Base-by-base conservation (phyloP, 2,329 filamentous ascomycete species). In the Monosporascus sp. region DNA sequence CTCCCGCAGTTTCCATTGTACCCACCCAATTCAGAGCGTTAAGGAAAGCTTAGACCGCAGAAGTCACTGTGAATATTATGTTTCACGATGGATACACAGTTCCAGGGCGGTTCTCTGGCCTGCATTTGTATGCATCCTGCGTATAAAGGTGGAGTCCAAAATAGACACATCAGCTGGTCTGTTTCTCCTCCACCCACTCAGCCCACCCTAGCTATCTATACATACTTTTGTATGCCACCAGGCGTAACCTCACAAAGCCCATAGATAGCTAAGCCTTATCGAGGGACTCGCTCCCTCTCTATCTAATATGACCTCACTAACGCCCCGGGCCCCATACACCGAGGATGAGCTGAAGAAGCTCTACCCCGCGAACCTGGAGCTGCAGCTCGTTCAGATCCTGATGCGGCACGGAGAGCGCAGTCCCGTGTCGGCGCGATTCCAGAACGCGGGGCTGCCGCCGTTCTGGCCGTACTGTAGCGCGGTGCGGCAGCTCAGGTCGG, bases 401-500 rank as follows among this genome's bases (percentile, higher is more conserved):
- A 81, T 91, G 64, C 85, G 88, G 53, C 88, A 92, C 72, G 88
- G 88, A 72, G 83, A 86, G 74, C 86, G 93, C 53, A 93, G 87
- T 7, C 93, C 93, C 27, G 89, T 97, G 27, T 88, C 84, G 53
- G 80, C 89, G n/a, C 87, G 94, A 39, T 97, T 99, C 69, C 82
- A 89, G 66, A 94, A 93, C 73, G 81, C 82, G 47, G 84, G 83
- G 11, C 77, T 87, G n/a, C 68, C 73, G 44, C 67, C 79, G 48
- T 85, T 84, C 71, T 99, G 94, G 94, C 90, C 94, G 2, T 97
- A 97, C 72, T 99, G 94, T 73, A 81, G 82, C 59, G 83, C 86
- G 51, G 89, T 88, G 22, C 81, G 83, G 54, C 85, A 86, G 59
- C 80, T 97, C 67, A 82, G 72, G 55, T 72, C 73, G 31, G 74